Conservation (phyloP, 1,284 basidiomycete genomes). For the Cryptococcus depauperatus region DNA sequence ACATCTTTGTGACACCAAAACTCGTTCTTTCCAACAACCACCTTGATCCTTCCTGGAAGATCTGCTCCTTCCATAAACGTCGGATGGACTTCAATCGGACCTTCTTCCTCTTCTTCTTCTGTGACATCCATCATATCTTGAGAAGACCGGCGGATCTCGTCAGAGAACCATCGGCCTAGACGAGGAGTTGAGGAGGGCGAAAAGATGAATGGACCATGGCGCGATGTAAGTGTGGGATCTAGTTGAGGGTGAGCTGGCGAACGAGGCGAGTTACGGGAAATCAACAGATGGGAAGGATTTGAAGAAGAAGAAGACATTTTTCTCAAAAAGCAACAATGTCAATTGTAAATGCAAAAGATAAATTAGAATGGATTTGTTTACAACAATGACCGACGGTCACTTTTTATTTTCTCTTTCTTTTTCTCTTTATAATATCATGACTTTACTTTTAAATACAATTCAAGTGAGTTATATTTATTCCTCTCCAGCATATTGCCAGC, state of each 20-base stretch:
- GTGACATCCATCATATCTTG: slow-evolving; percentile 5
- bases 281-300: slow-evolving; percentile 41
- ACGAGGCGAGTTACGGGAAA: slow-evolving; percentile 37
- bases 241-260: slow-evolving; percentile 39
- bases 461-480: slow-evolving; percentile 18
- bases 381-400: too few relatives aligned
- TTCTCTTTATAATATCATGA: slow-evolving; percentile 6
- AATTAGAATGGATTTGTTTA: too few relatives aligned
- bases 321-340: too few relatives aligned
- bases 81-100: slow-evolving; percentile 28
- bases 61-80: slow-evolving; percentile 28
- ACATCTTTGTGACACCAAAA: slow-evolving; percentile 45
- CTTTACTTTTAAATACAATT: slow-evolving; percentile 19
- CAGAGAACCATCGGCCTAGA: slow-evolving; percentile 12
- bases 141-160: background rate
- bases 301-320: slow-evolving; percentile 1
- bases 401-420: background rate
- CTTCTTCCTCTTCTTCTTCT: slow-evolving; percentile 23
- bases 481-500: background rate
- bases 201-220: slow-evolving; percentile 12
- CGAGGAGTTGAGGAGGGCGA: slow-evolving; percentile 6
- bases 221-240: slow-evolving; percentile 27
- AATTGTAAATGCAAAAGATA: too few relatives aligned
- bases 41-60: slow-evolving; percentile 35
- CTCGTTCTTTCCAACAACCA: slow-evolving; percentile 33